Evolutionary conservation across 2,329 filamentous ascomycete species (phyloP).

Genomic region (Curvularia sp.): DNA sequence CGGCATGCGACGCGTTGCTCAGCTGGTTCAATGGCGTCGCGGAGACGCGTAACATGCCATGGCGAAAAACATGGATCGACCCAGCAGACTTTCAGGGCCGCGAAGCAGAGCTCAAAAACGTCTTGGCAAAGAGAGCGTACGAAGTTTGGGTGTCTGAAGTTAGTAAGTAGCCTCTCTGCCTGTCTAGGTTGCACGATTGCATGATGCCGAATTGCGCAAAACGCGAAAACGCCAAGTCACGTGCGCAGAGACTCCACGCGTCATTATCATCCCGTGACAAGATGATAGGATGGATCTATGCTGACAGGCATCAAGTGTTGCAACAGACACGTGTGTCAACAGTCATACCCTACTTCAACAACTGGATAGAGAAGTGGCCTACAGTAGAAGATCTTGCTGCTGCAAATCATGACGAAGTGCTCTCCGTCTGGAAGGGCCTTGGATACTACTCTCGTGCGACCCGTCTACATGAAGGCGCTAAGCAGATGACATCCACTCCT

Average conservation of each 20-base stretch:
- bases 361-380: constrained; percentile 68
- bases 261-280: no score
- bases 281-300: background rate
- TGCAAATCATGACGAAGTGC: constrained; percentile 63
- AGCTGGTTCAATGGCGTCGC: constrained; percentile 44
- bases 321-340: constrained; percentile 70
- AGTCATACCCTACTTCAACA: constrained; percentile 69
- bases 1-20: constrained; percentile 32
- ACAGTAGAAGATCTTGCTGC: constrained; percentile 64
- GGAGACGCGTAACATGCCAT: constrained; percentile 47
- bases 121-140: constrained; percentile 65
- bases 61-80: constrained; percentile 64
- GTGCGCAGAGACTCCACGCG: constrained; percentile 10
- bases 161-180: constrained; percentile 47
- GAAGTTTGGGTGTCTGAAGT: constrained; percentile 73
- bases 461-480: constrained; percentile 65
- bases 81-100: constrained; percentile 42
- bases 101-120: constrained; percentile 44
- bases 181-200: background rate
- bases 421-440: constrained; percentile 66
- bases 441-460: constrained; percentile 72
- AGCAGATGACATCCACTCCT: constrained; percentile 53
- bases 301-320: constrained; percentile 55
- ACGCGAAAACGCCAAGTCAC: constrained; percentile 25
- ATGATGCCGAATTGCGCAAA: background rate